phyloP scores from a whole-genome alignment of 495 filamentous ascomycete species.

The Ascobolus immersus region DNA sequence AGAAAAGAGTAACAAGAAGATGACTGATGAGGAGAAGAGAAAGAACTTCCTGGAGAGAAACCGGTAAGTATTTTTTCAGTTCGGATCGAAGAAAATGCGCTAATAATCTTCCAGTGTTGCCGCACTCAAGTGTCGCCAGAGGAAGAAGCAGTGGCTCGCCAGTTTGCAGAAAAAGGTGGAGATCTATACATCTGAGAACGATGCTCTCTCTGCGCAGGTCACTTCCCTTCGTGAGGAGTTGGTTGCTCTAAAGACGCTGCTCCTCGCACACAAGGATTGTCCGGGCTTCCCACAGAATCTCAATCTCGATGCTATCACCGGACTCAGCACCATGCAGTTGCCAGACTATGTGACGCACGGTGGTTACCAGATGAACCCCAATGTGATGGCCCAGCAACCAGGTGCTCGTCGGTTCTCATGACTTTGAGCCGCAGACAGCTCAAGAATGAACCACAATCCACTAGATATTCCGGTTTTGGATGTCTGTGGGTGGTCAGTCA shows the following conservation, averaged over 20 bases:
- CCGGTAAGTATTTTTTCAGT: conserved; percentile 33
- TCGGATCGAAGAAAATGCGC: conserved; percentile 2
- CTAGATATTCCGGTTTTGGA: too few relatives aligned
- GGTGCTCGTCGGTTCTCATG: too few relatives aligned
- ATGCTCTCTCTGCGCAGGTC: conserved; percentile 59
- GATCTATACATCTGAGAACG: conserved; percentile 71
- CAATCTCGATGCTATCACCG: too few relatives aligned
- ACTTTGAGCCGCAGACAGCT: too few relatives aligned
- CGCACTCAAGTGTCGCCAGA: conserved; percentile 85
- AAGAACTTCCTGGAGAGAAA: conserved; percentile 96
- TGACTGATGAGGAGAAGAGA: conserved; percentile 97
- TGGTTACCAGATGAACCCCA: too few relatives aligned
- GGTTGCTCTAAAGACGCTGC: conserved; percentile 75
- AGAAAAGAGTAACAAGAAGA: conserved; percentile 49
- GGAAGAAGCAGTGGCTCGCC: conserved; percentile 96
- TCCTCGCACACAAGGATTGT: conserved; percentile 91
- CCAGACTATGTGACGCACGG: too few relatives aligned
- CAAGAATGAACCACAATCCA: too few relatives aligned
- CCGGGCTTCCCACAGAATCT: too few relatives aligned
- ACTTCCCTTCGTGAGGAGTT: conserved; percentile 72
- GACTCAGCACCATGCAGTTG: too few relatives aligned
- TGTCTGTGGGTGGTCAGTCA: too few relatives aligned
- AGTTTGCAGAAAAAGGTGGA: conserved; percentile 92
- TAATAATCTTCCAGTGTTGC: conserved; percentile 39
- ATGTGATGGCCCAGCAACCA: too few relatives aligned